These are phyloP conservation scores for Neurospora sp. DNA, from an alignment of 495 filamentous ascomycete species.

Conservation along the genomic window DNA sequence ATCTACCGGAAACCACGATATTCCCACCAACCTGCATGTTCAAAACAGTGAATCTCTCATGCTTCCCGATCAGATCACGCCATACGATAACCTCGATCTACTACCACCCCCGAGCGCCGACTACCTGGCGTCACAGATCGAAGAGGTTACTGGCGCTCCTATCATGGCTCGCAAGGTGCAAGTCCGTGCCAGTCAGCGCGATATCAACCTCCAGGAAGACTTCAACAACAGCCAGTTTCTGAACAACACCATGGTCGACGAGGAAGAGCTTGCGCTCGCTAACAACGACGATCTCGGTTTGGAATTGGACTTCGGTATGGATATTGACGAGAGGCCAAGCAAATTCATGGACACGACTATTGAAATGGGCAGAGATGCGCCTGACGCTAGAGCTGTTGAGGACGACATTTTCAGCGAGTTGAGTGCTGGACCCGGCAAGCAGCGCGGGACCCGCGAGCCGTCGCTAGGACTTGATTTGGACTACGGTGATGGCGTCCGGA, in stretches of 20 bases:
- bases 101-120: conserved; percentile 60
- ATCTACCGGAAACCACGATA: conserved; percentile 67
- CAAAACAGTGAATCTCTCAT: conserved; percentile 61
- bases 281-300: conserved; percentile 46
- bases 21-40: conserved; percentile 53
- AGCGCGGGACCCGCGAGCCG: conserved; percentile 27
- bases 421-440: conserved; percentile 40
- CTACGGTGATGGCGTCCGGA: conserved; percentile 40
- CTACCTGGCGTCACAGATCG: conserved; percentile 58
- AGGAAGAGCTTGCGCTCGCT: conserved; percentile 42
- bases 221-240: conserved; percentile 57
- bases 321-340: conserved; percentile 37
- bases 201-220: conserved; percentile 53
- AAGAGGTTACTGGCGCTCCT: conserved; percentile 41
- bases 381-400: conserved; percentile 50
- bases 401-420: conserved; percentile 66
- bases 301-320: conserved; percentile 49
- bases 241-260: conserved; percentile 49
- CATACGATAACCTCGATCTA: conserved; percentile 69
- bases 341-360: conserved; percentile 51
- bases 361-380: conserved; percentile 77
- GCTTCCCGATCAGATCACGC: conserved; percentile 80
- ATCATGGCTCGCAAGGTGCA: conserved; percentile 33
- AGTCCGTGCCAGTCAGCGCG: conserved; percentile 49
- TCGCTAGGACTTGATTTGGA: conserved; percentile 38